These are phyloP conservation scores for Zoysia pacifica DNA, from an alignment of 176 grass and related monocot genomes.

Conservation along the genomic window DNA sequence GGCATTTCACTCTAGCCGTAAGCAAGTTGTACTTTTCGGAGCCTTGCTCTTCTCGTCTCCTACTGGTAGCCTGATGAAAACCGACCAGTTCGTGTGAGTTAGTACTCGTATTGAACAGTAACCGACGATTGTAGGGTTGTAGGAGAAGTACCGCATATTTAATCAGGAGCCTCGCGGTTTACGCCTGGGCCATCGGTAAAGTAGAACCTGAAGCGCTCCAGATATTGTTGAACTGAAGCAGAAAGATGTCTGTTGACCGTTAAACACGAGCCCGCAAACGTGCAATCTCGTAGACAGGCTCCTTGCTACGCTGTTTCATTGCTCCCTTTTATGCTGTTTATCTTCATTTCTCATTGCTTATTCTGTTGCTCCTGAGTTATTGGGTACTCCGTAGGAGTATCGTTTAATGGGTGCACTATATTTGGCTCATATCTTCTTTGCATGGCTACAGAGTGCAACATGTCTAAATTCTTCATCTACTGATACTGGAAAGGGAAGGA, in stretches of 20 bases:
- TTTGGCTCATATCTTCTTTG: constrained; percentile 37
- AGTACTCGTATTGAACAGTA: too few relatives aligned
- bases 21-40: constrained; percentile 47
- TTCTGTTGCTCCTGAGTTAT: background rate
- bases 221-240: constrained; percentile 17
- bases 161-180: background rate
- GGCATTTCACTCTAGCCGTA: constrained; percentile 41
- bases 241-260: constrained; percentile 11
- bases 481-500: constrained; percentile 88
- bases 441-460: constrained; percentile 58
- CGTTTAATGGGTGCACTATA: background rate
- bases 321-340: background rate
- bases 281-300: too few relatives aligned
- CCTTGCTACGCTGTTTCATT: too few relatives aligned
- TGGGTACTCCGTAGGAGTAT: background rate
- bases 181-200: constrained; percentile 35
- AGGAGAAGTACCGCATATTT: background rate
- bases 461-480: constrained; percentile 74
- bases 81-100: background rate
- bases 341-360: background rate
- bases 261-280: too few relatives aligned
- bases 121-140: constrained; percentile 24
- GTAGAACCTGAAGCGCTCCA: constrained; percentile 27
- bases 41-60: constrained; percentile 20
- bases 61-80: constrained; percentile 1